Evolutionary conservation across 1,284 basidiomycete species (phyloP), one percentile per base, ranked within the genome.

Genomic region (Prillingera fragicola): DNA sequence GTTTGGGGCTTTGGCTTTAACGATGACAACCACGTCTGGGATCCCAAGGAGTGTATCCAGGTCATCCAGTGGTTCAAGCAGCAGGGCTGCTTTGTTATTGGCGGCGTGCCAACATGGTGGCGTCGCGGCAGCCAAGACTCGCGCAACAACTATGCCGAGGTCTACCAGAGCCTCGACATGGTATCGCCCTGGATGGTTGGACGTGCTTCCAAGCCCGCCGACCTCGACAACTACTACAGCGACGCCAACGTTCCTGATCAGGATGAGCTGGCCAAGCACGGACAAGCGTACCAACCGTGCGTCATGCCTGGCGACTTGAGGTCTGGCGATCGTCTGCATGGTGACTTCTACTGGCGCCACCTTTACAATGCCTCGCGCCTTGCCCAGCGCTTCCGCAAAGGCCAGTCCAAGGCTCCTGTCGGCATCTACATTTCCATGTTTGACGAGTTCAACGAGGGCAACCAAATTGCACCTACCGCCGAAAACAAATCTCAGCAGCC

Each of bases 1-100:
- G 49, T 52, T 34, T 52, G 51, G 51, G 51, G 51, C 8, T 52
- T 52, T 13, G 51, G 51, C 14, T 52, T 52, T 41, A 48, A 48
- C 25, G 51, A 52, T 27, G 40, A 38, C 33, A 37, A 36, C 25
- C 51, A 41, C 43, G 18, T 15, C 17, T 52, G 34, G 15, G 18
- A 23, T 1, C 36, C 38, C 5, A 38, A 40, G 15, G 36, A 36
- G 38, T 52, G 51, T 21, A 31, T 49, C 40, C 33, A 45, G 14
- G 40, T 49, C 22, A 52, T 52, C 31, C 24, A 23, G 5, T 52
- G 46, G 46, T 42, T 52, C 37, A 44, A 52, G 41, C 12, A 13
- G 18, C 33, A 35, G 19, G 43, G 43, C 6, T 28, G 29, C 33
- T 52, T 45, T 19, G 40, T 52, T 5, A 49, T 52, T 34, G 51